Evolutionary conservation across 2,329 filamentous ascomycete species (phyloP), one percentile per base, ranked within the genome.

Genomic region (Verticillium klebahnii): DNA sequence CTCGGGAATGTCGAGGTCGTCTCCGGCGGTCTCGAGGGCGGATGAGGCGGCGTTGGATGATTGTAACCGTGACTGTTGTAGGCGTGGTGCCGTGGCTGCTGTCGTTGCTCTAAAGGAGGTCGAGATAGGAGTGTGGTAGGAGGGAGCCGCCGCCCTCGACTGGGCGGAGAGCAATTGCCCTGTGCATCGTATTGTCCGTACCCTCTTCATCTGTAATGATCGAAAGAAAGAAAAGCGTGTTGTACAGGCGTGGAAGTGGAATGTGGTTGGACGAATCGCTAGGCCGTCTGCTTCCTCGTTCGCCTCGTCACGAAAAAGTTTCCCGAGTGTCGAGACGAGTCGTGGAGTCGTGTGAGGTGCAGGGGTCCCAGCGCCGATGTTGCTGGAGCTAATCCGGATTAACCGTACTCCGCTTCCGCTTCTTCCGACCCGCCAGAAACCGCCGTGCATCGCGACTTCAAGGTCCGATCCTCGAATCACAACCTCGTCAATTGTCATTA

Each of bases 151-250:
- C 50, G 60, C 56, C 62, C 64, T 61, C 56, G 63, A 55, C 58
- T 71, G 74, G 68, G 74, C 71, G 62, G 71, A 71, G 69, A 77
- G 73, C 71, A 77, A 67, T 68, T 75, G 75, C 70, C 75, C 72
- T 69, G 73, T 73, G 72, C 74, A 78, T 75, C 70, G 72, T 70
- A 75, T 70, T 65, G 73, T 67, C 69, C 75, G 74, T 75, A 77
- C 69, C 71, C 76, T 74, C 75, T 76, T 78, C 77, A 79, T 79
- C 64, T 68, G 66, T 60, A 32, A 39, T 32, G 50, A 29, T 11
- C n/a, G 45, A 52, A 52, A 25, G 45, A 52, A 52, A 52, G 45
- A 25, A 52, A 52, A 52, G 2, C 45, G 45, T 56, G 40, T 63
- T 61, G 61, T 57, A 58, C 57, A 58, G 57, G 45, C 57, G 62